Base-by-base conservation (phyloP, 2,329 filamentous ascomycete genomes). In the Penicillium sp. region DNA sequence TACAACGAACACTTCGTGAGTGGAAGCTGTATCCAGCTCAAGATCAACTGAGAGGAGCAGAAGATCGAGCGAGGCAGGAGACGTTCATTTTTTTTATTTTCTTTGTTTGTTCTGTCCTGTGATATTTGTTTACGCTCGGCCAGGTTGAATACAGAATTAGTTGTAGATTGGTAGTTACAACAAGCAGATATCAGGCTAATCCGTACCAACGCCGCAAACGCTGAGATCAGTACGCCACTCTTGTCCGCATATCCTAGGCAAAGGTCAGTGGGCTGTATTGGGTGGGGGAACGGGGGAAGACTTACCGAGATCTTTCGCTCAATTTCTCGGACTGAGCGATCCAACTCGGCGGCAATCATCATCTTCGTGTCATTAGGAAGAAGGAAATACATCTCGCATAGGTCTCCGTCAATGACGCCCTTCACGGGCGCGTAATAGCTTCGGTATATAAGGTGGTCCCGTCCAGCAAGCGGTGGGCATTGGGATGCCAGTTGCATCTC, bases 381-480 rank as follows among this genome's bases (percentile, higher is more conserved):
- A 63, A 95, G 81, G 62, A 92, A 87, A 78, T 92, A 99, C 69
- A 93, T 87, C 83, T 99, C 95, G 71, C 95, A 97, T 46, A 99
- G 82, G 79, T 99, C 95, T 30, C 95, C 95, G 78, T 99, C 95
- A 71, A 99, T 97, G 30, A 96, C 89, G 8, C 93, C 93, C 84
- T 99, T 99, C 47, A 96, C 92, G 0, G 95, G 96, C 7, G 92
- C 92, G 76, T 98, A 99, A 79, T 98, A 99, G 67, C 93, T 89
- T 66, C 96, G 86, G 77, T 96, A 99, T 72, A 97, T 96, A 50
- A 99, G 83, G 78, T 99, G 95, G 76, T 99, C 96, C 67, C 96
- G 86, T 47, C 95, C 96, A 21, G 92, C 91, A 51, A 99, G 81
- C 7, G 94, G 94, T 41, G 93, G 86, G 72, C 97, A 93, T 73